Evolutionary conservation across 108 stramenopile genomes (phyloP), one percentile per base, ranked within the genome.

Genomic region (Pseudonitzschia pungens): DNA sequence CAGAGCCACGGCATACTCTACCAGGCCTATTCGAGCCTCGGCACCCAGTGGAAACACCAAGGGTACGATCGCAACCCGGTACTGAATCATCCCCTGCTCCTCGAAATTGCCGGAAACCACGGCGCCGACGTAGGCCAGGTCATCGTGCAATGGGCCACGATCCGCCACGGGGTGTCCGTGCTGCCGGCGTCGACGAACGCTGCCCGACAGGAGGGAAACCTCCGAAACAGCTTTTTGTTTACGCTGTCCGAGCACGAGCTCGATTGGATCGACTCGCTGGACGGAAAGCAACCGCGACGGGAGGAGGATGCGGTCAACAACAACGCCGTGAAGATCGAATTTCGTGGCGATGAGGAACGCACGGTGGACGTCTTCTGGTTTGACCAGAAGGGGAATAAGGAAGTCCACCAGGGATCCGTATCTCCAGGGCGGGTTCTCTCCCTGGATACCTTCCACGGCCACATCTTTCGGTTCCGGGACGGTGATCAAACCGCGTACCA

Each of bases 401-500:
- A 82, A 62, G 68, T 82, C 7, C 75, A 28, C 31, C 78, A 84
- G 5, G 86, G 86, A 67, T 66, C 67, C n/a, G 84, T 86, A 2
- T 55, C 33, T 18, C 15, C 32, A 26, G 67, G 78, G 42, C 71
- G 74, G 10, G 58, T 44, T 14, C 44, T 86, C 7, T 48, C n/a
- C n/a, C 52, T 86, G 53, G 78, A 74, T 41, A 82, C 86, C 9
- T 86, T 75, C 71, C 83, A 86, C 66, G 83, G 83, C 42, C 86
- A 86, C 72, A 60, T 62, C 40, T 86, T 86, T 69, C 74, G 82
- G 14, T 84, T 86, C 63, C 55, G 62, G 45, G 66, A 67, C 27
- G 1, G 20, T 0, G n/a, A 26, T 0, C 14, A 45, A 1, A 45
- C 7, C 22, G 43, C 7, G 20, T 48, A 45, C 18, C 12, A 45